Evolutionary conservation across 2,329 filamentous ascomycete species (phyloP).

Genomic region (Apiospora koreana): DNA sequence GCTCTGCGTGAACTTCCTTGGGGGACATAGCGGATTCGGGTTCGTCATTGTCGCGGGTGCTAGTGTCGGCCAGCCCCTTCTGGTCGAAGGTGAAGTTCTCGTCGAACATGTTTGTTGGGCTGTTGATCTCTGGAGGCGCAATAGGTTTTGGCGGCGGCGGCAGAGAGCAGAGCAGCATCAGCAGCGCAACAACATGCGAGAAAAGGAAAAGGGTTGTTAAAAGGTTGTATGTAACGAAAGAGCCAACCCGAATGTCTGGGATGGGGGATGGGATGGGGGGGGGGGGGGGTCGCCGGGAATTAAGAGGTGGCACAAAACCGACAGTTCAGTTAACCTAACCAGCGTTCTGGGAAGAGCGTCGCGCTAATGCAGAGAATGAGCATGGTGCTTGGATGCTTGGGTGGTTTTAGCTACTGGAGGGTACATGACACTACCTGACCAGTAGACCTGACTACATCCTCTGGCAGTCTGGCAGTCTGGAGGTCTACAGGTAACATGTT

Average conservation of each 20-base stretch:
- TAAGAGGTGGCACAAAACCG: constrained; percentile 7
- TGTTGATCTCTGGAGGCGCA: constrained; percentile 7
- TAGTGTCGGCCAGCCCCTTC: constrained; percentile 15
- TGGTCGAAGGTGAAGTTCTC: constrained; percentile 25
- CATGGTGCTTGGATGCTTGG: not conserved
- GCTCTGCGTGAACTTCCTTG: constrained; percentile 13
- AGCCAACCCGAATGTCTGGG: constrained; percentile 8
- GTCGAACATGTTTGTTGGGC: constrained; percentile 21
- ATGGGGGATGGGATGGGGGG: constrained; percentile 6
- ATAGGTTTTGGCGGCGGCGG: not conserved
- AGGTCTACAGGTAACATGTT: no score
- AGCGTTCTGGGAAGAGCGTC: constrained; percentile 1
- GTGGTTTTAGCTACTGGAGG: not conserved
- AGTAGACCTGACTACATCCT: no score
- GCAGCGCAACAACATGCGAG: constrained; percentile 3
- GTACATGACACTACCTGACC: no score
- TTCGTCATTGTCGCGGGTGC: constrained; percentile 15
- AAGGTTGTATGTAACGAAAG: constrained; percentile 3
- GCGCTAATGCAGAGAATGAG: constrained; percentile 9
- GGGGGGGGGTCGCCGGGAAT: constrained; percentile 5
- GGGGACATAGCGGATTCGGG: constrained; percentile 22
- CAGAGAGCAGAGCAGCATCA: constrained; percentile 6
- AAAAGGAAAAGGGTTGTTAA: not conserved
- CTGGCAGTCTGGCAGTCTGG: not conserved
- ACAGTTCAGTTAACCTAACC: not conserved